These are phyloP conservation scores for Pichia inconspicua DNA, from an alignment of 1,139 yeast species.

Conservation along the genomic window DNA sequence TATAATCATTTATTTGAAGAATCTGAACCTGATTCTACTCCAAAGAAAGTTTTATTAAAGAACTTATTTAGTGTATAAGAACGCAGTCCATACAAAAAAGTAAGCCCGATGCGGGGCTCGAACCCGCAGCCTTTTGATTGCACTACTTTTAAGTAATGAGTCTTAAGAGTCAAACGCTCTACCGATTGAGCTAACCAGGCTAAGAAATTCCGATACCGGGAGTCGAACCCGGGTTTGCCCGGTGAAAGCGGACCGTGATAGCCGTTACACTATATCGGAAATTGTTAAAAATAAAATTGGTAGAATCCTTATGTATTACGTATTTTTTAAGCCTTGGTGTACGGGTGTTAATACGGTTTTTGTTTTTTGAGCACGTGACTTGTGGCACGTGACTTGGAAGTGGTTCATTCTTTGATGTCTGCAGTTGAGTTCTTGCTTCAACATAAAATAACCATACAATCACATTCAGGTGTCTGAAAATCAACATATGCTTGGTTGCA, in stretches of 20 bases:
- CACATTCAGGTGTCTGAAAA: too few species aligned
- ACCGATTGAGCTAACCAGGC: slow-evolving; percentile 31
- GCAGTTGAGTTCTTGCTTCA: too few species aligned
- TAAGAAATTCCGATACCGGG: slow-evolving; percentile 55
- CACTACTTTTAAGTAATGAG: not conserved
- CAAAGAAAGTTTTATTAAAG: not conserved
- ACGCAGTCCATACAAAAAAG: too few species aligned
- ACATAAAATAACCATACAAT: too few species aligned
- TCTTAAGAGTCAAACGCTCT: slow-evolving; percentile 32
- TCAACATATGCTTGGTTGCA: too few species aligned
- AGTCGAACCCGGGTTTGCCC: slow-evolving; percentile 73
- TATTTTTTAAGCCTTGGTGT: too few species aligned
- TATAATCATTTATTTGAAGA: not conserved
- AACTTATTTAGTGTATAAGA: not conserved
- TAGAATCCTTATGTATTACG: too few species aligned
- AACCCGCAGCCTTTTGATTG: slow-evolving; percentile 35
- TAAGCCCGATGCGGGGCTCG: slow-evolving; percentile 35
- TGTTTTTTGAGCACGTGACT: too few species aligned
- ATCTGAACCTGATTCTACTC: not conserved
- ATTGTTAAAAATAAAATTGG: not conserved
- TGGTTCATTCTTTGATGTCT: too few species aligned
- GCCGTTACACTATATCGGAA: slow-evolving; percentile 68
- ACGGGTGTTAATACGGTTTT: too few species aligned
- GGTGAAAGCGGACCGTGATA: slow-evolving; percentile 72
- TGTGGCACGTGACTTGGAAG: too few species aligned